phyloP scores from a whole-genome alignment of 306 rosid species.

The Gillenia trifoliata region DNA sequence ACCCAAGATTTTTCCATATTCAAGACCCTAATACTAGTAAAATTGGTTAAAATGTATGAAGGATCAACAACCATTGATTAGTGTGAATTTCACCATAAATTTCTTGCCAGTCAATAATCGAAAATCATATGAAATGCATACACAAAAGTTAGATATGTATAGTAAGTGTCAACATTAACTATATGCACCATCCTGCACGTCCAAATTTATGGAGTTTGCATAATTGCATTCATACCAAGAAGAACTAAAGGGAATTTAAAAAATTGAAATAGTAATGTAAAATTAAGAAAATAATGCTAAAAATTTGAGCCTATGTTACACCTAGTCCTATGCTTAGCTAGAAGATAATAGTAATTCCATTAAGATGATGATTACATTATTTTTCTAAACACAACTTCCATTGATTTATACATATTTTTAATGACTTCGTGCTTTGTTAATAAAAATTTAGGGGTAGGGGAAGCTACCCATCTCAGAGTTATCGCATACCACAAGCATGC shows the following conservation, averaged over 20 bases:
- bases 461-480: too few species aligned
- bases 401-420: not conserved
- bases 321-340: not conserved
- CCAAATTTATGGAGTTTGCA: not conserved
- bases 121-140: not conserved
- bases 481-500: too few species aligned
- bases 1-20: too few species aligned
- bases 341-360: not conserved
- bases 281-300: not conserved
- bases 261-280: not conserved
- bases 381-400: not conserved
- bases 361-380: not conserved
- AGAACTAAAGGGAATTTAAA: not conserved
- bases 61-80: too few species aligned
- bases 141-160: not conserved
- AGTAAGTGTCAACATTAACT: not conserved
- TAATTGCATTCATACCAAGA: not conserved
- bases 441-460: too few species aligned
- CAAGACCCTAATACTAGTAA: too few species aligned
- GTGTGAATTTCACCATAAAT: not conserved
- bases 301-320: not conserved
- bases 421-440: too few species aligned
- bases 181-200: not conserved
- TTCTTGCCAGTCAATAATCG: not conserved
- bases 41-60: too few species aligned